These are phyloP conservation scores for Ascodesmis nigricans DNA, from an alignment of 495 filamentous ascomycete genomes.

Conservation along the genomic window DNA sequence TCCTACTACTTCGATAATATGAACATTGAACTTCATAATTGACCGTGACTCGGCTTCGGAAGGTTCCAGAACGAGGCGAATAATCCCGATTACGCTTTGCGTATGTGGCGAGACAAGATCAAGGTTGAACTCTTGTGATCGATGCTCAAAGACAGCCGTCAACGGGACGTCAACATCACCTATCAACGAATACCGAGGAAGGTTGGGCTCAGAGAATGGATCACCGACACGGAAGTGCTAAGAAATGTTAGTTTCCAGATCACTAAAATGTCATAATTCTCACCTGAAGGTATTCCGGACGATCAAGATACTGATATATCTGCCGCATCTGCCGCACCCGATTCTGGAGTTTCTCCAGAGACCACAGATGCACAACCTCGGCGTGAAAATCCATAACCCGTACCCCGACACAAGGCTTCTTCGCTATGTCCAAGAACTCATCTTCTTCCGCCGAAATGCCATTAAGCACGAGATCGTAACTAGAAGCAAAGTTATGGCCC, in stretches of 20 bases:
- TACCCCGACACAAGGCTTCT: slow-evolving; percentile 77
- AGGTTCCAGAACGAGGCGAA: slow-evolving; percentile 77
- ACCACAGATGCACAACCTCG: slow-evolving; percentile 78
- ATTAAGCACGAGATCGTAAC: slow-evolving; percentile 87
- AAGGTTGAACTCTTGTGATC: slow-evolving; percentile 80
- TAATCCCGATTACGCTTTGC: slow-evolving; percentile 63
- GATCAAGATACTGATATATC: slow-evolving; percentile 86
- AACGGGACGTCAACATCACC: slow-evolving; percentile 89
- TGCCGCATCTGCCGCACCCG: slow-evolving; percentile 81
- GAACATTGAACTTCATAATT: slow-evolving; percentile 93
- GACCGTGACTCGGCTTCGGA: slow-evolving; percentile 84
- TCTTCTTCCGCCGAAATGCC: slow-evolving; percentile 75
- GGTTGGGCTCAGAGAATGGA: slow-evolving; percentile 72
- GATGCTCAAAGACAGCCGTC: slow-evolving; percentile 79
- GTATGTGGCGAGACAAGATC: slow-evolving; percentile 89
- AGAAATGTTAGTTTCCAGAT: slow-evolving; percentile 28
- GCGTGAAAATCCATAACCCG: slow-evolving; percentile 84
- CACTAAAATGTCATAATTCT: slow-evolving; percentile 21
- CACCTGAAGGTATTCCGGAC: slow-evolving; percentile 67
- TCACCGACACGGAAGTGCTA: slow-evolving; percentile 49
- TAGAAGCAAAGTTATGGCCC: slow-evolving; percentile 73
- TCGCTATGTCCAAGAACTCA: slow-evolving; percentile 52
- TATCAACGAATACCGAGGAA: slow-evolving; percentile 77
- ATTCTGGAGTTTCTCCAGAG: slow-evolving; percentile 70
- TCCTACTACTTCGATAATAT: slow-evolving; percentile 91